phyloP scores from a whole-genome alignment of 805 yeast genomes.

The Candida maris region DNA sequence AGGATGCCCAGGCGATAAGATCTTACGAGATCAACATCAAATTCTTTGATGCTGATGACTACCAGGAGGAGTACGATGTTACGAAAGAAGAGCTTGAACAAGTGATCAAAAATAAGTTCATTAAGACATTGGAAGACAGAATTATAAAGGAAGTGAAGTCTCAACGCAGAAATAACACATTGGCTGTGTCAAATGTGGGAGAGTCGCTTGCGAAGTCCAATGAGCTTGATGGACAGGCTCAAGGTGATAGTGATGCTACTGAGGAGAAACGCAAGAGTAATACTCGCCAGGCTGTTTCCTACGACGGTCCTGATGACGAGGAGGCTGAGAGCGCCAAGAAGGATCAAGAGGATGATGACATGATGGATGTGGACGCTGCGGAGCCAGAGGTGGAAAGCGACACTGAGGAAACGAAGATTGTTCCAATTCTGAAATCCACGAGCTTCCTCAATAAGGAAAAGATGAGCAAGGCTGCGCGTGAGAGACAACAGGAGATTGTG shows the following conservation, averaged over 20 bases:
- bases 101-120: constrained; percentile 61
- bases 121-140: constrained; percentile 65
- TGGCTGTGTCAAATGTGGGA: constrained; percentile 60
- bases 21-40: constrained; percentile 70
- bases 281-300: constrained; percentile 82
- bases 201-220: constrained; percentile 58
- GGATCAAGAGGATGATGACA: constrained; percentile 45
- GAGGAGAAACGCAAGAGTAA: constrained; percentile 59
- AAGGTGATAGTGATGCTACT: constrained; percentile 55
- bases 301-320: constrained; percentile 94
- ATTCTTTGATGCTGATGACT: constrained; percentile 74
- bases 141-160: constrained; percentile 79
- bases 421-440: constrained; percentile 7
- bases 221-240: constrained; percentile 41
- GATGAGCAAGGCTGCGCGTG: constrained; percentile 62
- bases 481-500: constrained; percentile 81
- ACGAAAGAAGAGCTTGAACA: constrained; percentile 72
- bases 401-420: constrained; percentile 29
- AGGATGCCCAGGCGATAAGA: constrained; percentile 48
- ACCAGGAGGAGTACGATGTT: constrained; percentile 85
- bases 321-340: constrained; percentile 85
- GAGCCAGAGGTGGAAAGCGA: constrained; percentile 42
- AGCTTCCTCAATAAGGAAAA: constrained; percentile 22
- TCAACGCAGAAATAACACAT: constrained; percentile 55
- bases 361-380: constrained; percentile 51